Base-by-base conservation (phyloP, 2,329 filamentous ascomycete genomes). In the Pestalotiopsis sp. region DNA sequence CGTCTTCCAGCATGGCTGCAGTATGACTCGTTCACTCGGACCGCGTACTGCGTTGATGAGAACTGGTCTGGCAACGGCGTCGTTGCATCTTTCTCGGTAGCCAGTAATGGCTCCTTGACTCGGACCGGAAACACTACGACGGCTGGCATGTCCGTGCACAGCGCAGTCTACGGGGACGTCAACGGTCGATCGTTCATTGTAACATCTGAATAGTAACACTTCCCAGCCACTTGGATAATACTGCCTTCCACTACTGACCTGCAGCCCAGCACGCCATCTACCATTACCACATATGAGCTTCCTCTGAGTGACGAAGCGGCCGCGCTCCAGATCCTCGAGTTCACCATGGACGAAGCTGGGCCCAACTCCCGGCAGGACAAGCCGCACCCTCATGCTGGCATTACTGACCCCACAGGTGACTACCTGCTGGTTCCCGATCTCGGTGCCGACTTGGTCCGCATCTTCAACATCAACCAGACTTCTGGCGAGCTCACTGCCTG, bases 341-440 rank as follows among this genome's bases (percentile, higher is more conserved):
- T 82, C 75, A 82, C 80, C 70, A 80, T 84, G 78, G 70, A 78
- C 2, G 72, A 74, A 9, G 79, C 80, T 0, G 85, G 86, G 0
- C 80, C 85, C 12, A 78, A 81, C 60, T 77, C 83, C 4, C 83
- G 87, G n/a, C 87, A 90, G 75, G 83, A 88, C 68, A 82, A 81
- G 4, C 81, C 87, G 5, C 87, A 89, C 72, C 87, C 86, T 7
- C 87, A 89, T 77, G 81, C 85, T 20, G 82, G 82, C 4, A 81
- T 86, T 72, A 76, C 80, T 12, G 86, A 86, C 70, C 85, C 83
- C 0, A 84, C 84, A 0, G 84, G 84, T 13, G 75, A 80, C 49
- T 88, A 82, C 73, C 73, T 88, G 25, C 75, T 89, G 1, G 80
- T 82, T 7, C 82, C 85, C 1, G 87, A 89, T 70, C 81, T 89